Evolutionary conservation across 805 yeast genomes (phyloP), one percentile per base, ranked within the genome.

Genomic region (Yarrowia sp.): DNA sequence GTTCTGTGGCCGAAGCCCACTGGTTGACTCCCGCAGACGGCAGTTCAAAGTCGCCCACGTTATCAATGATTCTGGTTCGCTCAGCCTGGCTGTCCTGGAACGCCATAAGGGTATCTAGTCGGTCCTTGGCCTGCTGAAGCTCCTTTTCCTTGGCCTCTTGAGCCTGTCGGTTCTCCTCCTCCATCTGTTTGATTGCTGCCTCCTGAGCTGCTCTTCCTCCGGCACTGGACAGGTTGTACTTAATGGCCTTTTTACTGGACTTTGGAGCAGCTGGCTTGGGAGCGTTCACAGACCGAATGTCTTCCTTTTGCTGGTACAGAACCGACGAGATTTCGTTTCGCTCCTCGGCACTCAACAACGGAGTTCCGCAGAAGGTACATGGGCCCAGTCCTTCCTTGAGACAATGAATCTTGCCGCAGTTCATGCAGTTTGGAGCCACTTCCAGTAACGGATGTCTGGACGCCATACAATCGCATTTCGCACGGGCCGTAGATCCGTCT

Each of bases 391-490:
- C 98, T 72, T 95, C 98, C 69, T 86, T 87, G 4, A 82, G 81
- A 77, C 99, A 95, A 2, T 95, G 90, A 44, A 95, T 90, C 74
- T 92, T 90, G 11, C 99, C 99, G 74, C 99, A 95, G 66, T 88
- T 86, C 43, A 95, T 76, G 71, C 99, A 95, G 73, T 95, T 95
- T 0, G 99, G 98, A 2, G 96, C 95, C 68, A 88, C 82, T 65
- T 90, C 96, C 67, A 91, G 88, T 32, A 95, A 76, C 3, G 97
- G 96, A 72, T 95, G 99, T 66, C 89, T 79, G 0, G 88, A 83
- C 0, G 93, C 98, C 85, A 87, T 89, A 72, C 98, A 92, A 67
- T 87, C 83, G 73, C 98, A 92, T 4, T 70, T 72, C 19, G 78
- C 72, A 73, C 72, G 83, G 4, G 30, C 65, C 2, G 21, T 46